phyloP scores from a whole-genome alignment of 805 yeast species.

The Wickerhamiella nectarea region DNA sequence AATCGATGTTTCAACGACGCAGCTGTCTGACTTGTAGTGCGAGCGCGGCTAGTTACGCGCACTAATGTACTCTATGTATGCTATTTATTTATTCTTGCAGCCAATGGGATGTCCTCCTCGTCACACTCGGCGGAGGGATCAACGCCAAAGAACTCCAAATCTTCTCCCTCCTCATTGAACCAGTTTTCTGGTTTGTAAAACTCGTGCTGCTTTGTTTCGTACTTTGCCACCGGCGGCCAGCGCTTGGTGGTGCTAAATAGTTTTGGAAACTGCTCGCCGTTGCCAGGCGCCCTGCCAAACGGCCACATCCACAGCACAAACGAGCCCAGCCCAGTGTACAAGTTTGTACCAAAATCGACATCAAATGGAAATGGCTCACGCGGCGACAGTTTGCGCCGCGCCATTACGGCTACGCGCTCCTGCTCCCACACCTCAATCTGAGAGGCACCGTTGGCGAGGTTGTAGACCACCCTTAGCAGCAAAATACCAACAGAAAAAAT shows the following conservation, averaged over 20 bases:
- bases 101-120: constrained; percentile 13
- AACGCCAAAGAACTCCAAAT: constrained; percentile 74
- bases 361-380: constrained; percentile 67
- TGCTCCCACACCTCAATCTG: constrained; percentile 88
- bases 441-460: constrained; percentile 54
- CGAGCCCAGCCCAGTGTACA: constrained; percentile 41
- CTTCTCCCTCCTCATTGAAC: constrained; percentile 75
- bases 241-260: constrained; percentile 47
- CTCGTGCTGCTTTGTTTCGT: constrained; percentile 19
- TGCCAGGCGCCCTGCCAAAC: constrained; percentile 55
- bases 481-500: constrained; percentile 45
- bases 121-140: constrained; percentile 47
- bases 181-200: constrained; percentile 37
- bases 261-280: constrained; percentile 46
- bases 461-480: constrained; percentile 44
- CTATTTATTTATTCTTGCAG: too few species aligned
- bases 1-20: neutral
- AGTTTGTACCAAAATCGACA: constrained; percentile 44
- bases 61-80: too few species aligned
- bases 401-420: constrained; percentile 63
- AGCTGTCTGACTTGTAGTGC: too few species aligned
- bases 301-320: constrained; percentile 41
- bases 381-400: constrained; percentile 26
- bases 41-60: too few species aligned
- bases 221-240: constrained; percentile 71